Evolutionary conservation across 2,329 filamentous ascomycete genomes (phyloP).

Genomic region (Coniochaeta pulveracea): DNA sequence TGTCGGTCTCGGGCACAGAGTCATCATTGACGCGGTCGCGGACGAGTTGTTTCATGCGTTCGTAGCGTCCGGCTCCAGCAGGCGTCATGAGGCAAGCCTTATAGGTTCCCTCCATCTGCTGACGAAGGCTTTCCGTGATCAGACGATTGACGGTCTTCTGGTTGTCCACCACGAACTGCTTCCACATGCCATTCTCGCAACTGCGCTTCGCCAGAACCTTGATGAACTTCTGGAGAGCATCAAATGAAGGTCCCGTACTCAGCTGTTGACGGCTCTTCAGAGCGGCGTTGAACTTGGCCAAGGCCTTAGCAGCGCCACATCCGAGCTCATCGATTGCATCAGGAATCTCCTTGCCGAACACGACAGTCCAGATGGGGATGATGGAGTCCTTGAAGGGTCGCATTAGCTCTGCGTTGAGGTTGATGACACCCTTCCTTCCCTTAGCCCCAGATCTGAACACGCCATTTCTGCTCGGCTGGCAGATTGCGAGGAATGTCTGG

Average conservation of each 20-base stretch:
- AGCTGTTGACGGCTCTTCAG: too few relatives aligned
- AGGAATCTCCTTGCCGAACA: not conserved
- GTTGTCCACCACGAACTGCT: too few relatives aligned
- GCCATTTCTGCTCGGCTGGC: not conserved
- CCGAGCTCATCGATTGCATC: not conserved
- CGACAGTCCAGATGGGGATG: not conserved
- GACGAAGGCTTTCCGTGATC: not conserved
- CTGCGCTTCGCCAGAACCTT: too few relatives aligned
- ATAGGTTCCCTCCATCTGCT: not conserved
- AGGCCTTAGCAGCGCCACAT: not conserved
- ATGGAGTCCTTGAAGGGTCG: not conserved
- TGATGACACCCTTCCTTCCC: not conserved
- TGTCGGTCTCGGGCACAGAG: not conserved
- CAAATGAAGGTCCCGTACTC: too few relatives aligned
- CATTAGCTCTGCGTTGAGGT: not conserved
- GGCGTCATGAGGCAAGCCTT: not conserved
- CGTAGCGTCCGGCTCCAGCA: not conserved
- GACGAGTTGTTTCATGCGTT: not conserved
- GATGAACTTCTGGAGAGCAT: too few relatives aligned
- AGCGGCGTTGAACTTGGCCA: too few relatives aligned
- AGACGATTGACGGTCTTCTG: not conserved
- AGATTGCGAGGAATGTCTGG: not conserved
- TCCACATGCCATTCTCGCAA: too few relatives aligned
- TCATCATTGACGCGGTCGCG: not conserved
- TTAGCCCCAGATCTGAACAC: not conserved